Conservation (phyloP, 768 basidiomycete species). For the Suillus clintonianus region DNA sequence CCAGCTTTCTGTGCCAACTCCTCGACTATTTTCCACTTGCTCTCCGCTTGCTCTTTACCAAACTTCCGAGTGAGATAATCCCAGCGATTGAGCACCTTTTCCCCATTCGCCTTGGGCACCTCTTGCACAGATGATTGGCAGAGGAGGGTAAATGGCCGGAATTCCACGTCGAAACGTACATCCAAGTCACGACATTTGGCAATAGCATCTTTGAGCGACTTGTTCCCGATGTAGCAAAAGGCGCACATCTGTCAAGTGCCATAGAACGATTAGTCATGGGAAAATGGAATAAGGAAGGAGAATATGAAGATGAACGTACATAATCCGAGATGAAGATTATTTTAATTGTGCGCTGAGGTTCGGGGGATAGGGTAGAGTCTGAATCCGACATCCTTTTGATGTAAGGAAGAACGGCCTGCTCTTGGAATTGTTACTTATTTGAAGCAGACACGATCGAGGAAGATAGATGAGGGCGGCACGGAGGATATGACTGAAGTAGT, state of each 20-base stretch:
- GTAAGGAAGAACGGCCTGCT: not conserved
- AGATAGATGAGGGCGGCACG: not conserved
- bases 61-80: constrained; percentile 26
- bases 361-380: constrained; percentile 8
- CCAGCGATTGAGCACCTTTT: constrained; percentile 13
- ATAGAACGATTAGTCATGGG: not conserved
- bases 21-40: constrained; percentile 24
- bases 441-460: not conserved
- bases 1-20: constrained; percentile 33
- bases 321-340: constrained; percentile 37
- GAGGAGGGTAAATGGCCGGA: constrained; percentile 34
- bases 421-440: not conserved
- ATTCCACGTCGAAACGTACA: constrained; percentile 36
- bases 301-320: constrained; percentile 18
- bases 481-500: not conserved
- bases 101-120: not conserved
- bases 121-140: constrained; percentile 17
- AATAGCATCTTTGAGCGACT: constrained; percentile 39
- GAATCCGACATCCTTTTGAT: constrained; percentile 21
- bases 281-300: not conserved
- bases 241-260: constrained; percentile 26
- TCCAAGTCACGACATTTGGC: constrained; percentile 33
- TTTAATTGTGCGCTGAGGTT: constrained; percentile 26
- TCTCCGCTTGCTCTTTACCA: constrained; percentile 27
- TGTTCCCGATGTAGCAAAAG: constrained; percentile 42